phyloP scores from a whole-genome alignment of 176 grass and related monocot species.

The Echinochloa phyllopogon region DNA sequence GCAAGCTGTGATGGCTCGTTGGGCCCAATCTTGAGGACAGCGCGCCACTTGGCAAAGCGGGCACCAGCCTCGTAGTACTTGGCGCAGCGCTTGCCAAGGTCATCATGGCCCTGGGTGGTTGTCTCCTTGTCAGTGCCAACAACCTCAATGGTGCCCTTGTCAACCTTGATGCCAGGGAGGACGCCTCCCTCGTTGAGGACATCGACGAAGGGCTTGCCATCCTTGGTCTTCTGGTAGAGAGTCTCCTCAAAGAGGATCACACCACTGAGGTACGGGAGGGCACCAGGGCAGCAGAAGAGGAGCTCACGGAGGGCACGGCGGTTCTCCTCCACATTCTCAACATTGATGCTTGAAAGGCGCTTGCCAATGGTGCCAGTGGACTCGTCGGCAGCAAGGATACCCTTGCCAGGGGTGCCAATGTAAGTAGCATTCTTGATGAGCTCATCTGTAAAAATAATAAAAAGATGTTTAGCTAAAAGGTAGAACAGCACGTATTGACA shows the following conservation, averaged over 20 bases:
- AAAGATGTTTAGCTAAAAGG: neutral
- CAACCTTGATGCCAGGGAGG: conserved; percentile 85
- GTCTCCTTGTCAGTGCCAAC: conserved; percentile 84
- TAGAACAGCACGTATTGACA: neutral
- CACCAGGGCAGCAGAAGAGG: conserved; percentile 78
- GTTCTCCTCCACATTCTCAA: conserved; percentile 88
- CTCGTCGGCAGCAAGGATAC: conserved; percentile 86
- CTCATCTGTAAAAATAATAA: conserved; percentile 59
- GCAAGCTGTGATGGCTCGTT: conserved; percentile 80
- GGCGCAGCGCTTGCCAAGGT: conserved; percentile 85
- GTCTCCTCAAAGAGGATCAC: conserved; percentile 93
- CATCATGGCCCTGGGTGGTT: conserved; percentile 87
- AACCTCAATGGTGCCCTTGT: conserved; percentile 82
- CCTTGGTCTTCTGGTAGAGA: conserved; percentile 91
- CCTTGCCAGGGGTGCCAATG: conserved; percentile 93
- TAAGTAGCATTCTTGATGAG: conserved; percentile 90
- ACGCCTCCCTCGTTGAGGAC: conserved; percentile 68
- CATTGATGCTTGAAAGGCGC: conserved; percentile 87
- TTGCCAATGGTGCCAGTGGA: conserved; percentile 93
- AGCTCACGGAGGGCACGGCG: conserved; percentile 81
- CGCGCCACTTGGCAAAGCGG: conserved; percentile 95
- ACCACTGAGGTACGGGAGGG: conserved; percentile 68
- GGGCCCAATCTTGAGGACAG: conserved; percentile 79
- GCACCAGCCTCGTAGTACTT: conserved; percentile 90
- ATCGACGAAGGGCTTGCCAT: conserved; percentile 81